These are phyloP conservation scores for Adansonia digitata DNA, from an alignment of 345 rosid species.

Conservation along the genomic window DNA sequence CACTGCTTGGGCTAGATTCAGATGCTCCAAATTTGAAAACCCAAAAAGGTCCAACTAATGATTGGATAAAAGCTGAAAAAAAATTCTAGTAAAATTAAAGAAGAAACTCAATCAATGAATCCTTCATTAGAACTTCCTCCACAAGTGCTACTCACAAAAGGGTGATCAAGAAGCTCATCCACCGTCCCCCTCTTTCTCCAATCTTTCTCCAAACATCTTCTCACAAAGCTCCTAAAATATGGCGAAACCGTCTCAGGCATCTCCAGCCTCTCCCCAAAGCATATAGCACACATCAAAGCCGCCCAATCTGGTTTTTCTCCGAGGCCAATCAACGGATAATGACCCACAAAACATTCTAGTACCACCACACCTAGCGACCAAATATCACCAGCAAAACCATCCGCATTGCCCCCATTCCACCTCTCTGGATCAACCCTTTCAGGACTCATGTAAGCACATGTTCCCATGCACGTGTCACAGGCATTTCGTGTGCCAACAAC, in stretches of 20 bases:
- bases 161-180: constrained; percentile 49
- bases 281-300: constrained; percentile 50
- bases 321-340: constrained; percentile 40
- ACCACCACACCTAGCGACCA: constrained; percentile 64
- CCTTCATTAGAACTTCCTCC: constrained; percentile 6
- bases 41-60: background rate
- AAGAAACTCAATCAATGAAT: background rate
- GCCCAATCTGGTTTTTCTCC: constrained; percentile 63
- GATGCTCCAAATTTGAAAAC: background rate
- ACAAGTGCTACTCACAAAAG: constrained; percentile 31
- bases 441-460: constrained; percentile 70
- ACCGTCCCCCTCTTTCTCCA: constrained; percentile 54
- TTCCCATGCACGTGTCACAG: constrained; percentile 36
- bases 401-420: constrained; percentile 34
- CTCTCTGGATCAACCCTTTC: constrained; percentile 55
- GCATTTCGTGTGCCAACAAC: constrained; percentile 17
- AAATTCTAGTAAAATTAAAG: background rate
- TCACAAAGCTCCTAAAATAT: constrained; percentile 38
- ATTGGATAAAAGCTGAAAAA: background rate
- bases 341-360: constrained; percentile 54
- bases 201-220: constrained; percentile 56
- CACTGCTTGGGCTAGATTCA: too few species aligned
- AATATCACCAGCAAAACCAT: constrained; percentile 52
- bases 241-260: constrained; percentile 41
- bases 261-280: constrained; percentile 39